These are phyloP conservation scores for Wallemia ichthyophaga DNA, from an alignment of 1,284 basidiomycete species.

Conservation along the genomic window DNA sequence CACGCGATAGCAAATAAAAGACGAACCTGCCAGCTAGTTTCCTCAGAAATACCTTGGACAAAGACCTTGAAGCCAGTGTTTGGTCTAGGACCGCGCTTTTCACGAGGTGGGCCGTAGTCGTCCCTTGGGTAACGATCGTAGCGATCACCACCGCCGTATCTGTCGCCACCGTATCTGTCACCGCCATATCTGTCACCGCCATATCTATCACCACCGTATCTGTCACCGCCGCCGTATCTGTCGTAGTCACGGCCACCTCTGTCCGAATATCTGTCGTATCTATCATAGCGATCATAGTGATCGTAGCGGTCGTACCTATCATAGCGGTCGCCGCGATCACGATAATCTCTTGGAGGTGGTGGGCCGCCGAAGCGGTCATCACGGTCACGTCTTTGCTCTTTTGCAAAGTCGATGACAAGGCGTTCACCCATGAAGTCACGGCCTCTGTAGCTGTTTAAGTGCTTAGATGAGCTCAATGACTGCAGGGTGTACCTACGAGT, in stretches of 20 bases:
- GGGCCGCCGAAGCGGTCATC: not conserved
- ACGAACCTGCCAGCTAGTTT: slow-evolving; percentile 87
- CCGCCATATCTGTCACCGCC: slow-evolving; percentile 45
- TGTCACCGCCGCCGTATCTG: slow-evolving; percentile 52
- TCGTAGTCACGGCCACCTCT: slow-evolving; percentile 54
- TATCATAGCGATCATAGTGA: not conserved
- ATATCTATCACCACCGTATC: slow-evolving; percentile 22
- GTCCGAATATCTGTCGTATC: slow-evolving; percentile 1
- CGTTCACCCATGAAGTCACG: slow-evolving; percentile 43
- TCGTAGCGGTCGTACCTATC: slow-evolving; percentile 4
- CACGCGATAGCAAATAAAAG: slow-evolving; percentile 3
- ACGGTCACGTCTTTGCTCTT: not conserved
- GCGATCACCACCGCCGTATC: slow-evolving; percentile 16
- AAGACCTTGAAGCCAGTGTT: slow-evolving; percentile 52
- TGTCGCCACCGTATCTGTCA: slow-evolving; percentile 36
- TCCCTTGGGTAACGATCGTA: slow-evolving; percentile 32
- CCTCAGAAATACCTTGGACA: slow-evolving; percentile 57
- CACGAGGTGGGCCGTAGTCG: slow-evolving; percentile 7
- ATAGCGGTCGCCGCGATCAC: not conserved
- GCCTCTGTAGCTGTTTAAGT: not conserved
- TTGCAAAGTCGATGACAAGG: slow-evolving; percentile 20
- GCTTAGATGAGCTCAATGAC: not conserved
- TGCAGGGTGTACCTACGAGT: not conserved
- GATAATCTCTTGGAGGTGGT: not conserved
- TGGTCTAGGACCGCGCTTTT: slow-evolving; percentile 8